Evolutionary conservation across 2,329 filamentous ascomycete genomes (phyloP).

Genomic region (Fusarium hostae): DNA sequence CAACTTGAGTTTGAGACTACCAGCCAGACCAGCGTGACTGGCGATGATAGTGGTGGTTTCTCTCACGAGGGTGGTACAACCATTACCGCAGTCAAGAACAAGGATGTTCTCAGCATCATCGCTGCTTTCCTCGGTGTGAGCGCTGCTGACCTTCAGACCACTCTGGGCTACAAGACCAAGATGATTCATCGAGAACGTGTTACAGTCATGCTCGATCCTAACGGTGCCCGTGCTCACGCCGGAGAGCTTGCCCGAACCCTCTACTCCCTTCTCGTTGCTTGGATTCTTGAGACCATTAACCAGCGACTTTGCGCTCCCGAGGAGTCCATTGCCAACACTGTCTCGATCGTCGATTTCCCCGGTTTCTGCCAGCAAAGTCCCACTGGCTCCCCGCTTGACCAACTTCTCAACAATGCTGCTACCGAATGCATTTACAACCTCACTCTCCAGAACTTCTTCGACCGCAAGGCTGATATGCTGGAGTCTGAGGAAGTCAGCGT

Average conservation of each 20-base stretch:
- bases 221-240: slow-evolving; percentile 88
- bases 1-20: slow-evolving; percentile 93
- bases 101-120: slow-evolving; percentile 84
- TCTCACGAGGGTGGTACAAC: slow-evolving; percentile 93
- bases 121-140: slow-evolving; percentile 95
- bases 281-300: slow-evolving; percentile 93
- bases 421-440: slow-evolving; percentile 93
- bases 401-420: slow-evolving; percentile 93
- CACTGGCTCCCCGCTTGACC: slow-evolving; percentile 87
- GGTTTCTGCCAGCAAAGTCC: slow-evolving; percentile 88
- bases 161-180: slow-evolving; percentile 95
- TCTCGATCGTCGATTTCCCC: slow-evolving; percentile 96
- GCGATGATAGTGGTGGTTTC: slow-evolving; percentile 94
- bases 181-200: slow-evolving; percentile 95
- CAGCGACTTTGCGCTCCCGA: slow-evolving; percentile 87
- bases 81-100: slow-evolving; percentile 90
- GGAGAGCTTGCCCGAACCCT: slow-evolving; percentile 93
- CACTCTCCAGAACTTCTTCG: slow-evolving; percentile 94
- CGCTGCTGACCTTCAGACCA: slow-evolving; percentile 83
- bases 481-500: slow-evolving; percentile 94
- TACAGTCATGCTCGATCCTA: slow-evolving; percentile 97
- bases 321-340: slow-evolving; percentile 89
- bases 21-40: slow-evolving; percentile 79
- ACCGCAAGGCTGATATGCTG: slow-evolving; percentile 90
- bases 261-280: slow-evolving; percentile 93